Evolutionary conservation across 257 asterid species (phyloP).

Genomic region (Mitragyna speciosa): DNA sequence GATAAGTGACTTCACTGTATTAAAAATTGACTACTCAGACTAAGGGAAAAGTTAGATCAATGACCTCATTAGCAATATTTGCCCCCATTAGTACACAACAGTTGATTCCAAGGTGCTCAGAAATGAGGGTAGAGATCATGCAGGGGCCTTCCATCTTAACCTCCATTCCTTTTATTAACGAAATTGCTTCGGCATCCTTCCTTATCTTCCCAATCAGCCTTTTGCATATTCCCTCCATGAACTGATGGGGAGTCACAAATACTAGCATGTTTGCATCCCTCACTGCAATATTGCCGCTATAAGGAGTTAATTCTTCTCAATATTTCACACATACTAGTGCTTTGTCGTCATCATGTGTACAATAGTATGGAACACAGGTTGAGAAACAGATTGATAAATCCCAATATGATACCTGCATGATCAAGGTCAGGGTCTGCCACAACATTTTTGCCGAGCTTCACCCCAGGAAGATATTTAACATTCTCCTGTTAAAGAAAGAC

Average conservation of each 20-base stretch:
- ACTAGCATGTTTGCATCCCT: conserved; percentile 78
- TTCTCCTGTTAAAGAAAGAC: conserved; percentile 56
- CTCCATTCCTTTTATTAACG: conserved; percentile 86
- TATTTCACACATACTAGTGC: no score
- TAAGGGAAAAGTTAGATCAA: not conserved
- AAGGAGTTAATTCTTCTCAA: not conserved
- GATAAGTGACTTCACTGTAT: no score
- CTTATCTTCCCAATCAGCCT: conserved; percentile 58
- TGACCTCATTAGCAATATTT: conserved; percentile 88
- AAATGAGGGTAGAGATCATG: conserved; percentile 80
- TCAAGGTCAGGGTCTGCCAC: conserved; percentile 76
- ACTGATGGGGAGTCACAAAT: conserved; percentile 88
- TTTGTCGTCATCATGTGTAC: not conserved
- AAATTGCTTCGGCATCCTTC: conserved; percentile 67
- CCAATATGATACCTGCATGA: conserved; percentile 52
- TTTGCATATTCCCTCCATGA: conserved; percentile 88
- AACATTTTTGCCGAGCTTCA: conserved; percentile 79
- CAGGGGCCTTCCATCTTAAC: conserved; percentile 93
- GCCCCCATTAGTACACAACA: conserved; percentile 94
- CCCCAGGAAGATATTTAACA: conserved; percentile 80
- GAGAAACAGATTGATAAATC: not conserved
- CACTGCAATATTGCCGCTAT: conserved; percentile 38
- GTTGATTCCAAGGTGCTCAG: conserved; percentile 60
- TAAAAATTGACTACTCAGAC: not conserved
- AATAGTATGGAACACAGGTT: not conserved